phyloP scores from a whole-genome alignment of 139 green algal genomes.

The Micractinium conductrix region DNA sequence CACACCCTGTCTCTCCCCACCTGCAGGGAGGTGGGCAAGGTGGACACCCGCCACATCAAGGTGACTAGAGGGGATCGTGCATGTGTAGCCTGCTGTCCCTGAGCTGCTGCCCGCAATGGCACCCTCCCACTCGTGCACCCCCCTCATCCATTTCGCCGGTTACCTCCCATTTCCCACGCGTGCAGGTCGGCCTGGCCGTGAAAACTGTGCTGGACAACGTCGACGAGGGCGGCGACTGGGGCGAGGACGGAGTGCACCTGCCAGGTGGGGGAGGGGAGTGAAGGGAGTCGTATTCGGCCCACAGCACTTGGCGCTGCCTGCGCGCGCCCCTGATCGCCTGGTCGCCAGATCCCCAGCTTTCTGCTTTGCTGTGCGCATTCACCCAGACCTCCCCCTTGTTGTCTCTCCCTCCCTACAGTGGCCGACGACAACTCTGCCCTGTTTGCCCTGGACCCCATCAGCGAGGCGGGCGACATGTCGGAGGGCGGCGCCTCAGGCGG shows the following conservation, averaged over 20 bases:
- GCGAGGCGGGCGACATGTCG: not conserved
- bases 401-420: no score
- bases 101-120: not conserved
- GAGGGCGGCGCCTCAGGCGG: not conserved
- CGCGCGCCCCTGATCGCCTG: no score
- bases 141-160: not conserved
- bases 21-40: slow-evolving; percentile 56
- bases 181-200: slow-evolving; percentile 15
- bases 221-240: not conserved
- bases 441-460: not conserved
- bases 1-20: not conserved
- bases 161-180: not conserved
- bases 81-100: not conserved
- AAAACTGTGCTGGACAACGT: slow-evolving; percentile 26
- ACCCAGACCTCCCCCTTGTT: no score
- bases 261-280: no score
- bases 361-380: no score
- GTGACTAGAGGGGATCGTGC: not conserved
- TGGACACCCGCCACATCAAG: slow-evolving; percentile 67
- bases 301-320: no score
- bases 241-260: not conserved
- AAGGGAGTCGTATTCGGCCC: no score
- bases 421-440: not conserved
- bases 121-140: not conserved
- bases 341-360: no score